phyloP scores from a whole-genome alignment of 1,284 basidiomycete genomes.

The Chondrostereum purpureum region DNA sequence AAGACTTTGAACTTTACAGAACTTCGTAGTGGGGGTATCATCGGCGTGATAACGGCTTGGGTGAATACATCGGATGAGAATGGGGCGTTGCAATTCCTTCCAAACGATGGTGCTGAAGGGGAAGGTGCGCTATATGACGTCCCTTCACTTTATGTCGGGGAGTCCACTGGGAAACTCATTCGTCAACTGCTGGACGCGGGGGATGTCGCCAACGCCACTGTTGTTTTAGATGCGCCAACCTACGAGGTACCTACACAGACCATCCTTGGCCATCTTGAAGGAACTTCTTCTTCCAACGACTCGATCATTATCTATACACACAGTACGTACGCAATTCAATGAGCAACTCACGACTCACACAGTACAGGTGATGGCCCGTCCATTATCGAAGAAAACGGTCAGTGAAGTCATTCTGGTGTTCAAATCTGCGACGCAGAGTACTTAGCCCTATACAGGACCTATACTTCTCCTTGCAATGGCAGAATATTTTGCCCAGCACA shows the following conservation, averaged over 20 bases:
- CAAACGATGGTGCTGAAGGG: conserved; percentile 21
- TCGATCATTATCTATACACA: conserved; percentile 23
- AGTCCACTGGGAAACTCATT: conserved; percentile 22
- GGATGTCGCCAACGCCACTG: conserved; percentile 18
- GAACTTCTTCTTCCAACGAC: conserved; percentile 14
- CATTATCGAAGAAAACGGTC: conserved; percentile 24
- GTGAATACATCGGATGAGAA: conserved; percentile 23
- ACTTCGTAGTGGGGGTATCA: conserved; percentile 16
- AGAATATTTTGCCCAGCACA: conserved; percentile 20
- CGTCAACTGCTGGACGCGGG: conserved; percentile 15
- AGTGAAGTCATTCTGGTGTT: conserved; percentile 3
- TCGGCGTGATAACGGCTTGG: conserved; percentile 21
- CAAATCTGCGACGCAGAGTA: background rate
- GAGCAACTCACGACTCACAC: background rate
- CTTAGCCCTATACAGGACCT: conserved; percentile 15
- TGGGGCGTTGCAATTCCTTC: conserved; percentile 22
- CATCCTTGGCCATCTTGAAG: conserved; percentile 20
- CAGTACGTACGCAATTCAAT: conserved; percentile 12
- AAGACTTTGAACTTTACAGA: conserved; percentile 21
- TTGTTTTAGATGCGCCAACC: conserved; percentile 22
- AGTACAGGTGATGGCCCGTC: conserved; percentile 22
- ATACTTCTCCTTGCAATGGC: conserved; percentile 23
- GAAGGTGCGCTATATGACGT: conserved; percentile 19
- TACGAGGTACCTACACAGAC: conserved; percentile 16
- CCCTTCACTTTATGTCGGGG: conserved; percentile 22